These are phyloP conservation scores for Fistulifera solaris DNA, from an alignment of 108 stramenopile genomes.

Conservation along the genomic window DNA sequence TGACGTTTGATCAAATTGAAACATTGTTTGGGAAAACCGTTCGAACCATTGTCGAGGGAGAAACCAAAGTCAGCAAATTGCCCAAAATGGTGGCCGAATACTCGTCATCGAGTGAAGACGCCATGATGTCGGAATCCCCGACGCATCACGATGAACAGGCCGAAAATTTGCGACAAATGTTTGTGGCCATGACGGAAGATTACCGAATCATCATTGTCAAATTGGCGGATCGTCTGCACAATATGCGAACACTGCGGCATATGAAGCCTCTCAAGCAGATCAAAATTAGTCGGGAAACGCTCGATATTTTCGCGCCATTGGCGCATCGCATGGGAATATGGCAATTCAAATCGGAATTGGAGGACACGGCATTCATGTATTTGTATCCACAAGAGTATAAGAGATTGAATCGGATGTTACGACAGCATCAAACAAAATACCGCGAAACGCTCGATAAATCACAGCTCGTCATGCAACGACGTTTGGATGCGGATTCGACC, in stretches of 20 bases:
- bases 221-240: constrained; percentile 91
- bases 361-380: constrained; percentile 93
- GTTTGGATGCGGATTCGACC: constrained; percentile 61
- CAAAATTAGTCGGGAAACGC: constrained; percentile 86
- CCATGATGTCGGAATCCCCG: not conserved
- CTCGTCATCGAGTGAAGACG: constrained; percentile 12
- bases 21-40: constrained; percentile 83
- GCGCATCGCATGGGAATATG: constrained; percentile 96
- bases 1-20: constrained; percentile 89
- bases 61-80: constrained; percentile 91
- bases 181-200: constrained; percentile 95
- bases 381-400: constrained; percentile 89
- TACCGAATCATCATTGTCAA: constrained; percentile 94
- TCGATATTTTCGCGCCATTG: constrained; percentile 93
- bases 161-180: constrained; percentile 92
- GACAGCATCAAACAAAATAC: constrained; percentile 58
- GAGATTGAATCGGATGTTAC: constrained; percentile 57
- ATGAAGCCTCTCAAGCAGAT: constrained; percentile 92
- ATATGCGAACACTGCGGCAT: constrained; percentile 86
- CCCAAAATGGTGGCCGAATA: constrained; percentile 77
- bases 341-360: constrained; percentile 91
- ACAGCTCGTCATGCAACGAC: constrained; percentile 52
- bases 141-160: constrained; percentile 65
- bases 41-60: constrained; percentile 88
- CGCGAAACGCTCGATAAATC: constrained; percentile 73